Evolutionary conservation across 768 basidiomycete genomes (phyloP), one percentile per base, ranked within the genome.

Genomic region (Rhodotorula kratochvilovae): DNA sequence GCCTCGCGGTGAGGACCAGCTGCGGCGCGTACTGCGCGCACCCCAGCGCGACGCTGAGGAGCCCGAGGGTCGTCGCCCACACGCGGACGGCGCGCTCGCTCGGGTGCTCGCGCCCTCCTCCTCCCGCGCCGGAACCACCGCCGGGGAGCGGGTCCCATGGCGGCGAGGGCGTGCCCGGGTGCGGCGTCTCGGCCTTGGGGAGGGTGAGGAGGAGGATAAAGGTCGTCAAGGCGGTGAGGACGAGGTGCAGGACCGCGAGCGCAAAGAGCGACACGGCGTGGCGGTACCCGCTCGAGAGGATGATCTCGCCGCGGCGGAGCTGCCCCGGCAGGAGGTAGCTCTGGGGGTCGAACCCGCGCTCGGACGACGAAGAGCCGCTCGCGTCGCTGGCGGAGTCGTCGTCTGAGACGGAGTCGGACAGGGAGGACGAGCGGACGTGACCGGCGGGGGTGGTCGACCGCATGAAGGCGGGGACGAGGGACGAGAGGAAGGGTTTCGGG

Each of bases 11-110:
- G 70, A 88, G 87, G 21, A 85, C 74, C 35, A 99, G 83, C 79
- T 96, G 94, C 0, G 95, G 94, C 0, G 87, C 84, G 71, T 97
- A 99, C 80, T 99, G 94, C 11, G 90, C 81, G 8, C 86, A 86
- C 2, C 92, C 89, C 11, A 96, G 85, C 1, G 87, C 48, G 5
- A 91, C 89, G 3, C 91, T 89, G 3, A 87, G 85, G 33, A 97
- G 82, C 15, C 96, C 96, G 8, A 96, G 85, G 81, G 92, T 90
- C 0, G 89, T 89, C 1, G 92, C 92, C 89, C 93, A 95, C 64
- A 79, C 82, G 61, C 77, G 80, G 66, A 81, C 62, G 76, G 81
- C 85, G 61, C 77, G 79, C 76, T 82, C 76, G 79, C 82, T 62
- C 74, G 74, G 81, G 53, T 74, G 73, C 46, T 74, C 73, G 54